Conservation (phyloP, 2,329 filamentous ascomycete genomes). For the Aspergillus arachidicola region DNA sequence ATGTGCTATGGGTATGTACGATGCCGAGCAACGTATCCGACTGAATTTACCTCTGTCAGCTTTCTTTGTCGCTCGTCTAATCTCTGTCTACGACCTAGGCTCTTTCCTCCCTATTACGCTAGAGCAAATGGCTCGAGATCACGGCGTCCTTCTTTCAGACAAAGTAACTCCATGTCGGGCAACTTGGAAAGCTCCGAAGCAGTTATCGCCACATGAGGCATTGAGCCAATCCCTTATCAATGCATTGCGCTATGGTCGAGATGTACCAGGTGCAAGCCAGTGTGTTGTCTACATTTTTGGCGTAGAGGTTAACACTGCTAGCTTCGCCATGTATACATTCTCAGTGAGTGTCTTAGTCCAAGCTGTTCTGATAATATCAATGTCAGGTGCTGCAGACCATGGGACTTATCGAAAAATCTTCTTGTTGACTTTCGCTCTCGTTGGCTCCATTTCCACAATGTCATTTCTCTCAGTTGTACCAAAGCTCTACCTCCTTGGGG, state of each 20-base stretch:
- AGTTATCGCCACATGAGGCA: neutral
- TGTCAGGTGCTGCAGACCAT: conserved; percentile 94
- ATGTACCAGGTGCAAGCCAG: conserved; percentile 54
- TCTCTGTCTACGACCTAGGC: conserved; percentile 51
- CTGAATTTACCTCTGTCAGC: neutral
- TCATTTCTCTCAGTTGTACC: conserved; percentile 78
- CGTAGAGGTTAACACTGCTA: conserved; percentile 88
- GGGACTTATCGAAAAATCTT: conserved; percentile 89
- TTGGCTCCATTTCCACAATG: conserved; percentile 83
- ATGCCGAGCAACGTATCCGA: neutral
- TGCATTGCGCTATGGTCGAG: conserved; percentile 22
- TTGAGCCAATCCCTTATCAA: neutral
- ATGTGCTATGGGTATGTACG: conserved; percentile 69
- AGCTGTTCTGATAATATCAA: conserved; percentile 87
- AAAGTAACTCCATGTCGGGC: conserved; percentile 72
- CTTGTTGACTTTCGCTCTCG: conserved; percentile 79
- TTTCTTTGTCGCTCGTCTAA: conserved; percentile 19
- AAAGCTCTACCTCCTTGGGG: conserved; percentile 76
- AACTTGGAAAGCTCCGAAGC: conserved; percentile 52
- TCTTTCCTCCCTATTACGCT: conserved; percentile 96
- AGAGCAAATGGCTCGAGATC: conserved; percentile 89
- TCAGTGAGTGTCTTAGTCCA: conserved; percentile 88
- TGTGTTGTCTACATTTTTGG: conserved; percentile 84
- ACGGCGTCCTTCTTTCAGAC: conserved; percentile 82
- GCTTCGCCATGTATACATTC: conserved; percentile 98